These are phyloP conservation scores for Pichia eremophila DNA, from an alignment of 805 yeast species.

Conservation along the genomic window DNA sequence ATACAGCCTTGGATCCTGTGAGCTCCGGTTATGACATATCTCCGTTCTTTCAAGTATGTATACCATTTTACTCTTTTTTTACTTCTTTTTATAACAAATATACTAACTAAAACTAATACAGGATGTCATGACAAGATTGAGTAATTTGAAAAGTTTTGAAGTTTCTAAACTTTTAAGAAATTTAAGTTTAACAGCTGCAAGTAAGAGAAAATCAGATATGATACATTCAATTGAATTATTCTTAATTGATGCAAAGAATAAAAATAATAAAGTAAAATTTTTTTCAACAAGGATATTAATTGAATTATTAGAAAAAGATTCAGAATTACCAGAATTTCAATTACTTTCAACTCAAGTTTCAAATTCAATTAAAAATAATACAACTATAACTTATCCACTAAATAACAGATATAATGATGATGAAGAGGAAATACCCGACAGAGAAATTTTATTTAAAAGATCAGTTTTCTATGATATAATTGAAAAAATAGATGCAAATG, in stretches of 20 bases:
- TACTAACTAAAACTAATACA: not conserved
- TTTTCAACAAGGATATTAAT: conserved; percentile 37
- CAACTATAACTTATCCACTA: not conserved
- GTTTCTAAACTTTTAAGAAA: not conserved
- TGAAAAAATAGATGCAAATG: not conserved
- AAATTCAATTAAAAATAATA: not conserved
- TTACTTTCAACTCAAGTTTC: not conserved
- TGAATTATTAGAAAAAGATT: conserved; percentile 22
- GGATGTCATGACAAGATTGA: not conserved
- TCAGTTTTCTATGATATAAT: not conserved
- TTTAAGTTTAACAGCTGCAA: not conserved
- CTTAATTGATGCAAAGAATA: conserved; percentile 7
- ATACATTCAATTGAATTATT: conserved; percentile 1
- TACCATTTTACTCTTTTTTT: not conserved
- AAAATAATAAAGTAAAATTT: conserved; percentile 34
- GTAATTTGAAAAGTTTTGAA: not conserved
- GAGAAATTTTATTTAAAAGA: not conserved
- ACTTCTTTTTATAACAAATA: not conserved
- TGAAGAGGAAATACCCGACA: not conserved
- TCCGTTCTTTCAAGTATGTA: not conserved
- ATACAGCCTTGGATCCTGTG: not conserved
- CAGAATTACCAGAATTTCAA: conserved; percentile 1
- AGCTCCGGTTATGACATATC: not conserved
- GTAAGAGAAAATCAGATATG: conserved; percentile 4
- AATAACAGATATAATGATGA: not conserved